Conservation (phyloP, 495 filamentous ascomycete species). For the Penicillium pulvis region DNA sequence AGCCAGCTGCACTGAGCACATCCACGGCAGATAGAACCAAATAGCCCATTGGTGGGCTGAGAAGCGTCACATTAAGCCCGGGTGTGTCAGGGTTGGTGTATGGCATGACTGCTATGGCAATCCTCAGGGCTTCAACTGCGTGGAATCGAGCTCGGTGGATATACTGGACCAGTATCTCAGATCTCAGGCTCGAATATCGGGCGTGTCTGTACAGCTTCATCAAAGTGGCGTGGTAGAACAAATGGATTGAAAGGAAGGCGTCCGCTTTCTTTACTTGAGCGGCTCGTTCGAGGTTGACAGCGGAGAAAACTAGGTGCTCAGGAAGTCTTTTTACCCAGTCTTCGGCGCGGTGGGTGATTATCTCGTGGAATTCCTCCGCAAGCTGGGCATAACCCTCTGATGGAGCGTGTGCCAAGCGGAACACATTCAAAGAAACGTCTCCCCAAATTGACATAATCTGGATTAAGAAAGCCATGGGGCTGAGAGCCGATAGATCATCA, state of each 20-base stretch:
- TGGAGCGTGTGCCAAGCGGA: slow-evolving; percentile 54
- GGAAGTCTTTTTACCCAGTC: slow-evolving; percentile 50
- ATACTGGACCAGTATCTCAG: slow-evolving; percentile 35
- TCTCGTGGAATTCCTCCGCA: slow-evolving; percentile 54
- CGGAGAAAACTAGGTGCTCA: slow-evolving; percentile 47
- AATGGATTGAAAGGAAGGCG: slow-evolving; percentile 59
- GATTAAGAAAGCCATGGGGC: slow-evolving; percentile 61
- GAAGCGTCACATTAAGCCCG: slow-evolving; percentile 18
- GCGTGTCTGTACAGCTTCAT: slow-evolving; percentile 65
- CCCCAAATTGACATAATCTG: slow-evolving; percentile 65
- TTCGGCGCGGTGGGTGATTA: slow-evolving; percentile 50
- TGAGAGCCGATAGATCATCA: slow-evolving; percentile 40
- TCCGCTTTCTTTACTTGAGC: slow-evolving; percentile 49
- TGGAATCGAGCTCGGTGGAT: slow-evolving; percentile 44
- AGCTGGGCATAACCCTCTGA: slow-evolving; percentile 39
- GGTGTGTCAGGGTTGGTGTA: slow-evolving; percentile 22
- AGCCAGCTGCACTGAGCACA: slow-evolving; percentile 44
- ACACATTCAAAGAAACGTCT: slow-evolving; percentile 60
- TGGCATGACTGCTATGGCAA: slow-evolving; percentile 32
- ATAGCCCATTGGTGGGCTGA: slow-evolving; percentile 49
- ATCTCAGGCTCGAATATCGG: slow-evolving; percentile 38
- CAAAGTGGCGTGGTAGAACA: slow-evolving; percentile 60
- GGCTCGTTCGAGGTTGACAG: slow-evolving; percentile 51
- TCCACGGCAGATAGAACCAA: slow-evolving; percentile 50
- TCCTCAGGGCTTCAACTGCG: slow-evolving; percentile 44